Conservation (phyloP, 805 yeast genomes). For the Myxozyma sirexii region DNA sequence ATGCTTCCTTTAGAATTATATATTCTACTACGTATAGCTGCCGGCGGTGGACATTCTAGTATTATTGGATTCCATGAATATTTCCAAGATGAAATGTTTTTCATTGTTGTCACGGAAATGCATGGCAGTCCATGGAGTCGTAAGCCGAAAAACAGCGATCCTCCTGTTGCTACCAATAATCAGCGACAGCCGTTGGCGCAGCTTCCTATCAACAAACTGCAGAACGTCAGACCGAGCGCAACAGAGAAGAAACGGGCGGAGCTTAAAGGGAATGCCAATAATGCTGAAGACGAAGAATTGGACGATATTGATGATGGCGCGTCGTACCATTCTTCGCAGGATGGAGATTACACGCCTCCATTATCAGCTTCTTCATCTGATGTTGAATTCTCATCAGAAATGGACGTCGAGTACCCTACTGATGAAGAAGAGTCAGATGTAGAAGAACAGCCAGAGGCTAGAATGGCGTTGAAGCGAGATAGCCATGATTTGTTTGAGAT, state of each 20-base stretch:
- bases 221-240: background rate
- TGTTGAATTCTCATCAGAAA: conserved; percentile 7
- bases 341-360: conserved; percentile 21
- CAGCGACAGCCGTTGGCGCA: conserved; percentile 14
- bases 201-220: conserved; percentile 1
- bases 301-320: conserved; percentile 15
- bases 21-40: conserved; percentile 21
- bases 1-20: conserved; percentile 28
- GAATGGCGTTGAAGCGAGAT: conserved; percentile 48
- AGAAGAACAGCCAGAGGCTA: conserved; percentile 18
- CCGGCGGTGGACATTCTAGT: conserved; percentile 22
- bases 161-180: background rate
- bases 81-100: conserved; percentile 27
- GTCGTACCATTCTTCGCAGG: conserved; percentile 26
- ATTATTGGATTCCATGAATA: conserved; percentile 24
- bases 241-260: background rate
- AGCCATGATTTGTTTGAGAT: conserved; percentile 74
- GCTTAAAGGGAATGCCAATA: background rate
- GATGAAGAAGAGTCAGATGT: conserved; percentile 5
- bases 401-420: conserved; percentile 13
- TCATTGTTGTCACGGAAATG: conserved; percentile 28
- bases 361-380: conserved; percentile 14
- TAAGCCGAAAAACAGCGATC: background rate
- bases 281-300: conserved; percentile 1
- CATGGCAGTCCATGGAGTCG: conserved; percentile 34